Percentiles rank a stretch among this genome's conserved stretches.
phyloP scores from a whole-genome alignment of 1,139 yeast genomes.

The Yamadazyma sp. region DNA sequence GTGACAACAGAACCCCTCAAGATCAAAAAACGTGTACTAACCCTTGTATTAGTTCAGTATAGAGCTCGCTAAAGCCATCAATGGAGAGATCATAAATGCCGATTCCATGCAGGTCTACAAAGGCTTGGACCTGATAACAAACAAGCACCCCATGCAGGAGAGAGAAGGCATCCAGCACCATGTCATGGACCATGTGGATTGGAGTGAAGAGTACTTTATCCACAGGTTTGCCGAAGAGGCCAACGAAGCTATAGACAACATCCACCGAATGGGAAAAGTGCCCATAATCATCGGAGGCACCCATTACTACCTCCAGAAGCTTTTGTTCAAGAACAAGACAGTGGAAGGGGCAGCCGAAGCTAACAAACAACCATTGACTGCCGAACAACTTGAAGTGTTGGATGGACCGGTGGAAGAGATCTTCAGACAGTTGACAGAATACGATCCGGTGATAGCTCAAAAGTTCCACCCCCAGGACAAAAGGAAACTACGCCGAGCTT shows the following conservation, averaged over 20 bases:
- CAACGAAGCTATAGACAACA: constrained; percentile 51
- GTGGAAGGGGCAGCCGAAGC: constrained; percentile 26
- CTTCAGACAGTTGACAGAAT: constrained; percentile 43
- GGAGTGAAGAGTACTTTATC: constrained; percentile 84
- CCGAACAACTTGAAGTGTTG: constrained; percentile 47
- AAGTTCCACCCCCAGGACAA: constrained; percentile 93
- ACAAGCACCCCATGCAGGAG: constrained; percentile 84
- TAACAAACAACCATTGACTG: constrained; percentile 23
- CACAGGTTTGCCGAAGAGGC: constrained; percentile 82
- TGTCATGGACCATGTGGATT: constrained; percentile 77
- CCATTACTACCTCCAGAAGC: constrained; percentile 82
- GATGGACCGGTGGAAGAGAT: constrained; percentile 57
- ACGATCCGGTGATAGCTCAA: constrained; percentile 72
- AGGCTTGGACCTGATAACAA: constrained; percentile 75
- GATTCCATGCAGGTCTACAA: constrained; percentile 96
- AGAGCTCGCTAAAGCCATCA: constrained; percentile 71
- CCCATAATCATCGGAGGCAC: constrained; percentile 97
- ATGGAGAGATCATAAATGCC: constrained; percentile 92
- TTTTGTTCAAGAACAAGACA: constrained; percentile 71
- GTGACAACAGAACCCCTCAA: too few species aligned
- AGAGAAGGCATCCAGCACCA: constrained; percentile 78
- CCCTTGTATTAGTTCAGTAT: constrained; percentile 53
- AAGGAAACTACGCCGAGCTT: constrained; percentile 73
- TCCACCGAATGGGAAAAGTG: constrained; percentile 67
- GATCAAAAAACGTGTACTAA: constrained; percentile 3